A percentile compares a stretch with the other conserved stretches of the same genome.
These are phyloP conservation scores for Prosopis cineraria DNA, from an alignment of 306 rosid species.

Conservation along the genomic window DNA sequence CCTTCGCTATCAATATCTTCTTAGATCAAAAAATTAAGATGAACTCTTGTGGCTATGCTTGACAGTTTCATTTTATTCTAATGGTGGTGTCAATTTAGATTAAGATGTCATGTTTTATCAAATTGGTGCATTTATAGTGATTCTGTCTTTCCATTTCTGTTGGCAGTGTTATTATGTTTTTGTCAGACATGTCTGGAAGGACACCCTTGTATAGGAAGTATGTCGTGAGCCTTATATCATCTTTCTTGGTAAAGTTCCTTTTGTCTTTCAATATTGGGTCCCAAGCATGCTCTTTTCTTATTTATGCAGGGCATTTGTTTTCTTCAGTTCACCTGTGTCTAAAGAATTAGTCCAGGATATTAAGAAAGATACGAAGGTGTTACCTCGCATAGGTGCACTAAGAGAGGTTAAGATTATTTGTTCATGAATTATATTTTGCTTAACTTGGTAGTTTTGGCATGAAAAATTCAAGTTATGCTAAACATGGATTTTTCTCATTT, in stretches of 20 bases:
- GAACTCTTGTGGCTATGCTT: constrained; percentile 19
- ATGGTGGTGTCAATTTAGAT: constrained; percentile 15
- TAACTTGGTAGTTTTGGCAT: constrained; percentile 18
- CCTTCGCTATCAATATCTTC: neutral
- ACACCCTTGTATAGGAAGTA: constrained; percentile 92
- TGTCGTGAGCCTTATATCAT: constrained; percentile 38
- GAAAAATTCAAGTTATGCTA: constrained; percentile 27
- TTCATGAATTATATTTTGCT: constrained; percentile 31
- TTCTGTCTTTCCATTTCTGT: constrained; percentile 37
- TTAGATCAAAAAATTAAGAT: neutral
- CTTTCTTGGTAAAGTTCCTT: constrained; percentile 19
- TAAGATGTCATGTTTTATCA: constrained; percentile 21
- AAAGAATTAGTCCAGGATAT: constrained; percentile 70
- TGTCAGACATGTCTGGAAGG: constrained; percentile 95
- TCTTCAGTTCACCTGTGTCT: constrained; percentile 88
- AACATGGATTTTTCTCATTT: constrained; percentile 36
- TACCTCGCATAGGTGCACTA: constrained; percentile 82
- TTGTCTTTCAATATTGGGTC: constrained; percentile 26
- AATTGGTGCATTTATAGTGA: constrained; percentile 32
- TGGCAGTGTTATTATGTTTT: constrained; percentile 84
- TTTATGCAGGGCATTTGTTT: constrained; percentile 89
- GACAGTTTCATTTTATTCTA: constrained; percentile 30
- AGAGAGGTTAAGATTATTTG: constrained; percentile 66
- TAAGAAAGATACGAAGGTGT: constrained; percentile 71
- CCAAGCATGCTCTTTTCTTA: constrained; percentile 32